Evolutionary conservation across 2,329 filamentous ascomycete species (phyloP).

Genomic region (Reticulascus tulasneorum): DNA sequence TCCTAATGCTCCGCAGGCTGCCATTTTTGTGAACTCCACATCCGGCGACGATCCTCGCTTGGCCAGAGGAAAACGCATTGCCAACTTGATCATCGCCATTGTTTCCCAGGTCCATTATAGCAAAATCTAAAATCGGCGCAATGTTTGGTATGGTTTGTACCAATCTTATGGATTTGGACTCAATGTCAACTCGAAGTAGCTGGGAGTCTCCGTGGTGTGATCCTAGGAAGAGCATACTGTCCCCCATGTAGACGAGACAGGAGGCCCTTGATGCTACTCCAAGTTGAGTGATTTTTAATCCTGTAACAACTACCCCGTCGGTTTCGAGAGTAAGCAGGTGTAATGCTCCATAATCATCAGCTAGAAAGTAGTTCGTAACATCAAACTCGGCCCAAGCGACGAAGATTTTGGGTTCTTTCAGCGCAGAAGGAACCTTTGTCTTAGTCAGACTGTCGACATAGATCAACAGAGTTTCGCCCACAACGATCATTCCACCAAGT

Average conservation of each 20-base stretch:
- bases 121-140: slow-evolving; percentile 88
- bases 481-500: slow-evolving; percentile 66
- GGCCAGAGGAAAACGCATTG: slow-evolving; percentile 91
- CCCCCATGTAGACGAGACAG: slow-evolving; percentile 72
- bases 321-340: slow-evolving; percentile 80
- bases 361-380: slow-evolving; percentile 76
- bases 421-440: slow-evolving; percentile 57
- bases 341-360: slow-evolving; percentile 83
- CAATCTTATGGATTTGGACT: slow-evolving; percentile 49
- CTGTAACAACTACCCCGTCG: slow-evolving; percentile 61
- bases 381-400: slow-evolving; percentile 89
- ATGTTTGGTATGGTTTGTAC: slow-evolving; percentile 80
- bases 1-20: slow-evolving; percentile 82
- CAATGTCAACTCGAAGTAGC: slow-evolving; percentile 57
- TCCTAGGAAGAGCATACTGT: slow-evolving; percentile 74
- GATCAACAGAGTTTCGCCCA: slow-evolving; percentile 76
- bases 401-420: slow-evolving; percentile 77
- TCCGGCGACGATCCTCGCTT: slow-evolving; percentile 88
- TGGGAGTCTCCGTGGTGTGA: slow-evolving; percentile 94
- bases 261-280: slow-evolving; percentile 69
- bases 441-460: slow-evolving; percentile 80
- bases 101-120: slow-evolving; percentile 93
- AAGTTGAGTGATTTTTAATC: slow-evolving; percentile 67
- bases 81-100: slow-evolving; percentile 69
- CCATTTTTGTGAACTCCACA: slow-evolving; percentile 89